Evolutionary conservation across 2,329 filamentous ascomycete genomes (phyloP).

Genomic region (Paramyrothecium sp.): DNA sequence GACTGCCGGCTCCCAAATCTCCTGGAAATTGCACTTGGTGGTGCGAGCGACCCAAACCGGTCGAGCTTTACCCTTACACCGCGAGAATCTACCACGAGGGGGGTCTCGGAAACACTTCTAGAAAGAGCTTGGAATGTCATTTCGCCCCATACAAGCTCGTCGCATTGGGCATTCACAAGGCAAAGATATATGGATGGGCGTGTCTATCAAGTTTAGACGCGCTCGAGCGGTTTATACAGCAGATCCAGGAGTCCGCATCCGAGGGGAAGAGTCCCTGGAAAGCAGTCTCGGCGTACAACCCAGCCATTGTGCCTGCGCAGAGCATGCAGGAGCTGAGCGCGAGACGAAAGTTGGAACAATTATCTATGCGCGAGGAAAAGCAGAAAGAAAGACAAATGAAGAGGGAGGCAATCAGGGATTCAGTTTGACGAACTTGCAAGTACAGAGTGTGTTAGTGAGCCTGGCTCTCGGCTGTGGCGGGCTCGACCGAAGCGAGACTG

Average conservation of each 20-base stretch:
- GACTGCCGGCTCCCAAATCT: not conserved
- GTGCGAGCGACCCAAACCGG: not conserved
- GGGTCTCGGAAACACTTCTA: not conserved
- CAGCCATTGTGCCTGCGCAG: not conserved
- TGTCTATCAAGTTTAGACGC: not conserved
- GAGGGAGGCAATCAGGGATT: not conserved
- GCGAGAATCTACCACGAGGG: not conserved
- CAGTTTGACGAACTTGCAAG: no score
- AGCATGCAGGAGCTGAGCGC: not conserved
- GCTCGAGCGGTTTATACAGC: not conserved
- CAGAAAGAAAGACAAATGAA: not conserved
- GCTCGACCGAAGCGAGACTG: no score
- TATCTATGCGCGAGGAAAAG: not conserved
- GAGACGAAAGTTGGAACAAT: not conserved
- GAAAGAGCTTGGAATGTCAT: not conserved
- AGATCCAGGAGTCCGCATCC: not conserved
- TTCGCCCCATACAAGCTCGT: not conserved
- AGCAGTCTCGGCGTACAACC: not conserved
- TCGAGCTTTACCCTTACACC: not conserved
- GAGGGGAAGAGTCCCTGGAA: not conserved
- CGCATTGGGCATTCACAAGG: not conserved
- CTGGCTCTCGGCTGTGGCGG: no score
- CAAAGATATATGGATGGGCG: not conserved
- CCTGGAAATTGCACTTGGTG: not conserved
- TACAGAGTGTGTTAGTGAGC: no score